Conservation (phyloP, 2,329 filamentous ascomycete species). For the Monilinia vaccinii-corymbosi region DNA sequence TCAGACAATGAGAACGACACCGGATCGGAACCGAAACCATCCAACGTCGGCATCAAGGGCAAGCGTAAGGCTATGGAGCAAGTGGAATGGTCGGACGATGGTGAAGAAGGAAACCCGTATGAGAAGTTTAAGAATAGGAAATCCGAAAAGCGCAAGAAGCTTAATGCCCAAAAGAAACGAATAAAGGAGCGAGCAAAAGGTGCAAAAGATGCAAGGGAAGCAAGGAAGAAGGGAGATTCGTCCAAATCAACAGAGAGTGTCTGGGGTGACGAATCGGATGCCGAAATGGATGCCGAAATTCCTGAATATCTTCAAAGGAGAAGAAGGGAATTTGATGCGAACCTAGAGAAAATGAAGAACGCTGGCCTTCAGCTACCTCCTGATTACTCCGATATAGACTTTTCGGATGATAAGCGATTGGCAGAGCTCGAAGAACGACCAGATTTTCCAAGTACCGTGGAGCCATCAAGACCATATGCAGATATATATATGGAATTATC, state of each 20-base stretch:
- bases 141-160: conserved; percentile 42
- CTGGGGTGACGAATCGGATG: conserved; percentile 26
- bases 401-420: conserved; percentile 60
- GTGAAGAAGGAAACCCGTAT: conserved; percentile 47
- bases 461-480: conserved; percentile 59
- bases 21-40: conserved; percentile 20
- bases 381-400: conserved; percentile 63
- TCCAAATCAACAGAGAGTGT: conserved; percentile 18
- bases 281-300: conserved; percentile 33
- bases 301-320: conserved; percentile 66
- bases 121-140: conserved; percentile 55
- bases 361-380: conserved; percentile 70
- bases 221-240: conserved; percentile 19
- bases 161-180: conserved; percentile 37
- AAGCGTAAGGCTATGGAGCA: conserved; percentile 30
- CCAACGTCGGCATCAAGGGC: conserved; percentile 12
- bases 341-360: conserved; percentile 49
- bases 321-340: conserved; percentile 58
- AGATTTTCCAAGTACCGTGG: conserved; percentile 49
- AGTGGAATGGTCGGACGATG: conserved; percentile 43
- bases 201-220: conserved; percentile 30
- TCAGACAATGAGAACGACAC: conserved; percentile 10
- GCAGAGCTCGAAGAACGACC: conserved; percentile 61
- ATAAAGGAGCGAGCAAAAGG: conserved; percentile 38
- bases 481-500: conserved; percentile 70